phyloP scores from a whole-genome alignment of 2,329 filamentous ascomycete species.

The Hirsutella thompsonii region DNA sequence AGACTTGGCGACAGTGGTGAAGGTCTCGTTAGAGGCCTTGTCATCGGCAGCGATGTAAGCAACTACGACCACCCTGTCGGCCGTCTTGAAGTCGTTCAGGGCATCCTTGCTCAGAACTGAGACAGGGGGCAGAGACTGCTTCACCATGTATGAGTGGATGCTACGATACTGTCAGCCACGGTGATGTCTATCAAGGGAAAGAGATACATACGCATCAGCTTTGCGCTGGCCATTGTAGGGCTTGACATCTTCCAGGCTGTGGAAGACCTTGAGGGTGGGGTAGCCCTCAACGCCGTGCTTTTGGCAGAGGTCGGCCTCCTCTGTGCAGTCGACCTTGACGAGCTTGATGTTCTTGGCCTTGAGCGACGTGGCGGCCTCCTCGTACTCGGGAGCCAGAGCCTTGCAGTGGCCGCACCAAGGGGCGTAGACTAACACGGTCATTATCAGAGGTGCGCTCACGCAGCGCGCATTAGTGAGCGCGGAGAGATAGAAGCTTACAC shows the following conservation, averaged over 20 bases:
- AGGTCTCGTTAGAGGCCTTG: constrained; percentile 80
- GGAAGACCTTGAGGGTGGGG: constrained; percentile 98
- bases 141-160: constrained; percentile 85
- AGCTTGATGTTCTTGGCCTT: constrained; percentile 82
- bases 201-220: constrained; percentile 50
- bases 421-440: constrained; percentile 58
- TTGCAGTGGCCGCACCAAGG: constrained; percentile 99
- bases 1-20: constrained; percentile 57
- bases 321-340: constrained; percentile 89
- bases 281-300: constrained; percentile 89
- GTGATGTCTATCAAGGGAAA: neutral
- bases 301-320: constrained; percentile 84
- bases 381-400: constrained; percentile 86
- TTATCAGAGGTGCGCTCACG: neutral
- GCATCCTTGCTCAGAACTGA: constrained; percentile 70
- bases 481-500: constrained; percentile 47
- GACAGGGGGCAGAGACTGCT: constrained; percentile 90
- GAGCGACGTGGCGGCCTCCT: constrained; percentile 69
- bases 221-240: constrained; percentile 87
- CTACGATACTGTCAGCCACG: constrained; percentile 20
- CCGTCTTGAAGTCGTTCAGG: constrained; percentile 90
- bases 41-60: constrained; percentile 72
- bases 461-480: neutral
- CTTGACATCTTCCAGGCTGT: constrained; percentile 65
- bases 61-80: constrained; percentile 91